Conservation (phyloP, 179 eudicot species). For the Vitellaria paradoxa region DNA sequence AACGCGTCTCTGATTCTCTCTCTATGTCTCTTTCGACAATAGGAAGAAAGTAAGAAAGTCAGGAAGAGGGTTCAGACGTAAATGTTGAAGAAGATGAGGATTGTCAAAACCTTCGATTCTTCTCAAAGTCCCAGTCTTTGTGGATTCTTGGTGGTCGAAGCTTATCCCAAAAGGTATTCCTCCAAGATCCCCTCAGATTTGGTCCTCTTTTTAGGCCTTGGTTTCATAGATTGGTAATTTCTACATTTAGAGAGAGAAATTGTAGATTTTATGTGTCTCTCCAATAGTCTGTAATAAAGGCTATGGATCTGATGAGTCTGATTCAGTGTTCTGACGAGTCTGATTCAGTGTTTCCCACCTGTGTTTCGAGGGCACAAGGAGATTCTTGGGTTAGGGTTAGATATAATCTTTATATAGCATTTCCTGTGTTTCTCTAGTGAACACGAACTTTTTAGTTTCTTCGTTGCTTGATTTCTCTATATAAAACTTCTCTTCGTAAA, state of each 20-base stretch:
- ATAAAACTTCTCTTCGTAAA: not conserved
- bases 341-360: conserved; percentile 22
- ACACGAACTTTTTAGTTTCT: not conserved
- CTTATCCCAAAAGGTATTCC: conserved; percentile 61
- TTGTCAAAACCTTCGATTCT: conserved; percentile 30
- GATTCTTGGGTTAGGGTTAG: conserved; percentile 21
- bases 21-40: no score
- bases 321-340: conserved; percentile 21
- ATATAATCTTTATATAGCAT: conserved; percentile 19
- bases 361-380: conserved; percentile 15
- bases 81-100: conserved; percentile 30
- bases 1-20: no score
- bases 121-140: conserved; percentile 29
- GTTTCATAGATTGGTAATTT: conserved; percentile 55
- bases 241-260: not conserved
- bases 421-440: not conserved
- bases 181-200: conserved; percentile 57
- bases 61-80: no score
- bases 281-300: not conserved
- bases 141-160: conserved; percentile 47
- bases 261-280: not conserved
- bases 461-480: conserved; percentile 2
- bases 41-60: no score
- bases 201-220: conserved; percentile 56
- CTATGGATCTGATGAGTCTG: conserved; percentile 22